phyloP scores from a whole-genome alignment of 2,329 filamentous ascomycete species.

The Chaetoscypha palmicola region DNA sequence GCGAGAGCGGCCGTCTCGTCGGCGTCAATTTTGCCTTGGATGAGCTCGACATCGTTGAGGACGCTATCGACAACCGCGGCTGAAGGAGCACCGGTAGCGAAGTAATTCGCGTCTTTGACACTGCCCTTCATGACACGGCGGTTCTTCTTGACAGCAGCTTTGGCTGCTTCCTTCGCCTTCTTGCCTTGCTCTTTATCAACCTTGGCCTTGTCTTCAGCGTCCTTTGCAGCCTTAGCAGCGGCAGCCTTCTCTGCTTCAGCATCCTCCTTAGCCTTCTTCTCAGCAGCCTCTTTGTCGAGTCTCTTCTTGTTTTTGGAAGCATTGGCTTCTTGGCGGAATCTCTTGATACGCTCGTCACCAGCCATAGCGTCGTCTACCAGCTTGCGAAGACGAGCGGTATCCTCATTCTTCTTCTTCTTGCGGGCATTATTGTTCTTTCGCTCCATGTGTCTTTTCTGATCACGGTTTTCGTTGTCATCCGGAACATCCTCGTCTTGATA shows the following conservation, averaged over 20 bases:
- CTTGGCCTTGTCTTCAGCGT: slow-evolving; percentile 84
- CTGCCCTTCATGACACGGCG: slow-evolving; percentile 92
- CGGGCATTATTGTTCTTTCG: slow-evolving; percentile 96
- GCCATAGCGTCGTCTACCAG: slow-evolving; percentile 81
- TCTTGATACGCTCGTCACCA: slow-evolving; percentile 92
- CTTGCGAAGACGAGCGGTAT: slow-evolving; percentile 83
- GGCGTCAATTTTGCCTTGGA: slow-evolving; percentile 82
- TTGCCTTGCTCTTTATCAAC: slow-evolving; percentile 73
- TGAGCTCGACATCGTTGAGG: slow-evolving; percentile 74
- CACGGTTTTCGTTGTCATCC: slow-evolving; percentile 97
- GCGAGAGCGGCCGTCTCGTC: slow-evolving; percentile 86
- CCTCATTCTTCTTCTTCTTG: slow-evolving; percentile 99
- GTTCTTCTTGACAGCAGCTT: slow-evolving; percentile 99
- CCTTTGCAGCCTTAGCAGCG: slow-evolving; percentile 70
- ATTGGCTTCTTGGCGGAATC: slow-evolving; percentile 85
- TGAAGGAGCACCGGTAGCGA: slow-evolving; percentile 65
- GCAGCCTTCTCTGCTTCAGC: slow-evolving; percentile 77
- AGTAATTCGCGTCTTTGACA: slow-evolving; percentile 98
- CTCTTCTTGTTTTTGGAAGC: slow-evolving; percentile 96
- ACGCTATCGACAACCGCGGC: slow-evolving; percentile 74
- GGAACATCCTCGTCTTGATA: slow-evolving; percentile 98
- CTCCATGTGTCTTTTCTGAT: slow-evolving; percentile 97
- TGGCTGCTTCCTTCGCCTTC: slow-evolving; percentile 97
- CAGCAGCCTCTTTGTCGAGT: slow-evolving; percentile 82
- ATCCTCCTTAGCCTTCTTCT: slow-evolving; percentile 80